These are phyloP conservation scores for Aspergillus taichungensis DNA, from an alignment of 495 filamentous ascomycete genomes.

Conservation along the genomic window DNA sequence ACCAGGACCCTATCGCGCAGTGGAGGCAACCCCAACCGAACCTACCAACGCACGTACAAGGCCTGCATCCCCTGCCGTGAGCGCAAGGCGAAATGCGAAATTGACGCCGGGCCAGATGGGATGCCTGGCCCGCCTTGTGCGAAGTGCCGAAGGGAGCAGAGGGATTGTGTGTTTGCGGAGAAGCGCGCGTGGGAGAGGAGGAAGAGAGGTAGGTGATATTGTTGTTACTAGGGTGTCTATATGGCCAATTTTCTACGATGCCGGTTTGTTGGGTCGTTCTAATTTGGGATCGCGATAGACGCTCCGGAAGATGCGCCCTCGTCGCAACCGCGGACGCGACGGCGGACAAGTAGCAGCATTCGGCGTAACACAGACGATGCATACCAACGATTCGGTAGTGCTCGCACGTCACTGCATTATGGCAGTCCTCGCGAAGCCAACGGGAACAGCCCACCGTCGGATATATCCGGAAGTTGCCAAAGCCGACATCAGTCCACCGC, in stretches of 20 bases:
- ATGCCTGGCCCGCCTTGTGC: constrained; percentile 83
- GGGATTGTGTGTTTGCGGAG: constrained; percentile 89
- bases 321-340: constrained; percentile 1
- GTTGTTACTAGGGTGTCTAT: no score
- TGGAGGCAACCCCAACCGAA: constrained; percentile 19
- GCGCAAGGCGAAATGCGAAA: constrained; percentile 41
- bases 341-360: background rate
- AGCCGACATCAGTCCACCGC: constrained; percentile 24
- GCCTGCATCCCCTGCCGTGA: constrained; percentile 40
- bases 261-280: no score
- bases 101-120: constrained; percentile 57
- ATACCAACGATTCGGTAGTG: background rate
- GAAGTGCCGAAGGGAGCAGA: constrained; percentile 80
- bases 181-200: constrained; percentile 47
- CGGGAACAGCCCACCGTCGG: constrained; percentile 1
- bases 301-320: constrained; percentile 2
- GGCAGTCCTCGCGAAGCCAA: background rate
- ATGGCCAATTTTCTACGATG: no score
- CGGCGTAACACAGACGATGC: constrained; percentile 1
- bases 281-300: background rate
- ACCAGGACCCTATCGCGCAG: constrained; percentile 26
- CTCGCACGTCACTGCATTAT: background rate
- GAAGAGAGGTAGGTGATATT: constrained; percentile 20
- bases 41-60: constrained; percentile 43
- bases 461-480: background rate